A percentile compares a stretch with the other conserved stretches of the same genome.
These are phyloP conservation scores for Tuber indicum DNA, from an alignment of 495 filamentous ascomycete genomes.

Conservation along the genomic window DNA sequence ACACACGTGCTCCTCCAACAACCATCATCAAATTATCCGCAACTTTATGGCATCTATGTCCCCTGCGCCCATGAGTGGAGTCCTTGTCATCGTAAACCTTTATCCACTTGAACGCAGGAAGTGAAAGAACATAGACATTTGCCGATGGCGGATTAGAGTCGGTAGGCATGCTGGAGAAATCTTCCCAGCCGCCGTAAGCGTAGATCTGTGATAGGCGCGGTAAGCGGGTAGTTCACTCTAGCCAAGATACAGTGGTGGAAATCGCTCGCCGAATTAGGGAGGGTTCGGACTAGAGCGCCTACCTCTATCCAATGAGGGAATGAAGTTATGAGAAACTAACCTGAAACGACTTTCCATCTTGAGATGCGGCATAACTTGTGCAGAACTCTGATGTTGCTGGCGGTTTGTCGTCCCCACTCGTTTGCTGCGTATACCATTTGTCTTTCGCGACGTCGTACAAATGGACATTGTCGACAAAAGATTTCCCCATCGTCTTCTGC, in stretches of 20 bases:
- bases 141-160: conserved; percentile 16
- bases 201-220: conserved; percentile 54
- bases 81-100: conserved; percentile 50
- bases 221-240: conserved; percentile 40
- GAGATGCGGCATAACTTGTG: conserved; percentile 56
- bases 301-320: neutral
- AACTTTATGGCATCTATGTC: conserved; percentile 60
- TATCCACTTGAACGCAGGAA: conserved; percentile 73
- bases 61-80: conserved; percentile 50
- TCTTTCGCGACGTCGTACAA: conserved; percentile 59
- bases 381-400: conserved; percentile 56
- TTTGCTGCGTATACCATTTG: conserved; percentile 59
- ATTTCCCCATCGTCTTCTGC: conserved; percentile 48
- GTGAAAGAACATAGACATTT: conserved; percentile 65
- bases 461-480: conserved; percentile 59
- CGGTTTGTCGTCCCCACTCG: conserved; percentile 51
- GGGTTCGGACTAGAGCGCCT: neutral
- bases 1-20: conserved; percentile 52
- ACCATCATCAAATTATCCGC: conserved; percentile 70
- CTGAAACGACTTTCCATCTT: conserved; percentile 46
- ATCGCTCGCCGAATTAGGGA: neutral
- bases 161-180: conserved; percentile 7
- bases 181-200: conserved; percentile 60
- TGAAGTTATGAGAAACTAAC: conserved; percentile 14
- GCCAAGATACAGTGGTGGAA: conserved; percentile 43